A percentile compares a stretch with the other conserved stretches of the same genome.
Conservation (phyloP, 345 rosid genomes). For the Sonneratia alba region DNA sequence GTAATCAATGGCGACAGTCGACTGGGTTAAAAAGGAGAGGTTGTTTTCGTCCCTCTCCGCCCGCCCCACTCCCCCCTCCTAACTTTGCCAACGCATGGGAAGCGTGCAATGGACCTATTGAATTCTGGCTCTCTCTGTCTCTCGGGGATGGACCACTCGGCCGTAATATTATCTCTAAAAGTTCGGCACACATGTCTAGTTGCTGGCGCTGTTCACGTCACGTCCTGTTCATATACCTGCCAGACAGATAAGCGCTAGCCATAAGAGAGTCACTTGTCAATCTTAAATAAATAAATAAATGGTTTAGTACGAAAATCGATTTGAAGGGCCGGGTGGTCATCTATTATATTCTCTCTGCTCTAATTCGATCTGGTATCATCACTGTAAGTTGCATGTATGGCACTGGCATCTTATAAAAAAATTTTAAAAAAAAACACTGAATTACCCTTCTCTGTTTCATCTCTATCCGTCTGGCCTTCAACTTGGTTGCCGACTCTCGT, state of each 20-base stretch:
- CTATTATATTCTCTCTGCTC: too few relatives aligned
- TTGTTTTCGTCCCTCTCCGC: slow-evolving; percentile 2
- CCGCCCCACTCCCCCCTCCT: background rate
- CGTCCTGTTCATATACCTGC: background rate
- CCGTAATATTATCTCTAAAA: background rate
- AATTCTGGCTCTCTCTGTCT: background rate
- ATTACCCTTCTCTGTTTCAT: too few relatives aligned
- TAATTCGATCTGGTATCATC: too few relatives aligned
- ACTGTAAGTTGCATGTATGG: too few relatives aligned
- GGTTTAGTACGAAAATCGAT: too few relatives aligned
- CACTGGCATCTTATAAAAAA: too few relatives aligned
- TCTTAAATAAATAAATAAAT: too few relatives aligned
- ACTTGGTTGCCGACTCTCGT: too few relatives aligned
- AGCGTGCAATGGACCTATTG: background rate
- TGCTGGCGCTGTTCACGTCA: background rate
- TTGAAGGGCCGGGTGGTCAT: too few relatives aligned
- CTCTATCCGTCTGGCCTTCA: too few relatives aligned
- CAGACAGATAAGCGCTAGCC: too few relatives aligned
- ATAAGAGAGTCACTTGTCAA: background rate
- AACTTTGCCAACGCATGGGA: background rate
- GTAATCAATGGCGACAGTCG: slow-evolving; percentile 29
- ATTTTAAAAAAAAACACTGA: too few relatives aligned
- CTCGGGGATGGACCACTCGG: background rate
- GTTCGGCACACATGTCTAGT: background rate
- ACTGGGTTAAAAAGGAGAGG: background rate